Evolutionary conservation across 176 grass and related monocot genomes (phyloP), one percentile per base, ranked within the genome.

Genomic region (Hordeum vulgare): DNA sequence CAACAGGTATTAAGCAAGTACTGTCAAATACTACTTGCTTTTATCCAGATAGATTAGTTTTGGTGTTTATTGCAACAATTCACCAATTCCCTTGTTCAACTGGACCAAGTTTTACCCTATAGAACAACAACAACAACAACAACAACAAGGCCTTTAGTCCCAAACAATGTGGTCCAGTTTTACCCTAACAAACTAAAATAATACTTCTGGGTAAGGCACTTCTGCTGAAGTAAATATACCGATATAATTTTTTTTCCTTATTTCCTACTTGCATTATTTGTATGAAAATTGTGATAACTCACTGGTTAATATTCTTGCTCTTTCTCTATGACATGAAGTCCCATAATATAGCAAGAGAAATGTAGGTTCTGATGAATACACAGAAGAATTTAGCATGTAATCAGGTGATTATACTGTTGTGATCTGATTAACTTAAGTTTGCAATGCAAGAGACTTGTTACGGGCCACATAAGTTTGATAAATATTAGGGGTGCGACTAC

Each of bases 1-100:
- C 87, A 93, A 86, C 90, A 86, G 88, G 93, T 98, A 79, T 71
- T 81, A 86, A 63, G 11, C 31, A 78, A 18, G 17, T 82, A 66
- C 71, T 74, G 23, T 59, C 61, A 84, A 56, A 60, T 67, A 8
- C 27, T 42, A 80, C 24, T 21, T 72, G 66, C n/a, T 42, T 75
- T 58, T 82, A 34, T 65, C 27, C 20, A 47, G 54, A 34, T 80
- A 71, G 45, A 80, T 42, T 76, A 23, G 25, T 67, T 70, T 41
- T 3, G 58, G 10, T 73, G 28, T 73, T 69, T 60, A 47, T 75
- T 4, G n/a, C 36, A 74, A 23, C 76, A 84, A 21, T 53, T 5
- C 14, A 28, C 25, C 41, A 49, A 65, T 56, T 79, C 35, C 26
- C 28, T 56, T 35, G 26, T 88, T 23, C 66, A 74, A 73, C 24